Conservation (phyloP, 345 rosid genomes). For the Eutrema yunnanense region DNA sequence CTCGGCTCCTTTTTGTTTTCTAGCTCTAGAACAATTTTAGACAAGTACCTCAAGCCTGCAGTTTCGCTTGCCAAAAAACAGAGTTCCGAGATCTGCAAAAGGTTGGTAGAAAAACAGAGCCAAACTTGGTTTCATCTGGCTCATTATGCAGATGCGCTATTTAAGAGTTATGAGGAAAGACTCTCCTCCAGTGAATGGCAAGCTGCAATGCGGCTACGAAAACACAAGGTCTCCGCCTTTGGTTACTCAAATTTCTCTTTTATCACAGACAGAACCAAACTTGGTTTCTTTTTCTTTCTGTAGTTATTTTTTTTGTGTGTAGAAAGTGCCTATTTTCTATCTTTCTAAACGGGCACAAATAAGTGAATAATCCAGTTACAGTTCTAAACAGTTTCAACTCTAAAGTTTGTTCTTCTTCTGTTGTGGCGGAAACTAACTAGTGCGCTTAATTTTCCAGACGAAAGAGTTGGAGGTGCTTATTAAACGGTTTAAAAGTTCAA, state of each 20-base stretch:
- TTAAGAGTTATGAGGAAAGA: constrained; percentile 85
- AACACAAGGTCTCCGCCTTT: constrained; percentile 63
- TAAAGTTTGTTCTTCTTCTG: constrained; percentile 2
- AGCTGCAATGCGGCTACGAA: constrained; percentile 87
- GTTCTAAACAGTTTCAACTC: constrained; percentile 2
- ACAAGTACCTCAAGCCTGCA: constrained; percentile 88
- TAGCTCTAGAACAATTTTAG: constrained; percentile 91
- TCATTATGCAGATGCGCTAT: constrained; percentile 89
- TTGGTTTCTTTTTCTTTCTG: not conserved
- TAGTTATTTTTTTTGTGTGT: not conserved
- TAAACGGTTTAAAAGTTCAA: constrained; percentile 51
- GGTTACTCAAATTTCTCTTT: not conserved
- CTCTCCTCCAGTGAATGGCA: constrained; percentile 92
- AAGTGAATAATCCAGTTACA: not conserved
- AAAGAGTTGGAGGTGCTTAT: constrained; percentile 71
- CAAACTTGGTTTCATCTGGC: constrained; percentile 89
- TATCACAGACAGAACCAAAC: not conserved
- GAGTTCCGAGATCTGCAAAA: constrained; percentile 40
- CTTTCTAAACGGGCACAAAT: not conserved
- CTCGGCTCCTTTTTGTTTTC: constrained; percentile 1
- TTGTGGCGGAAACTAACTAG: not conserved
- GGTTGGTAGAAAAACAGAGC: constrained; percentile 64
- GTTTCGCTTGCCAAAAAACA: constrained; percentile 68
- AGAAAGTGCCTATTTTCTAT: not conserved
- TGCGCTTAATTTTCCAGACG: constrained; percentile 40